Evolutionary conservation across 148 eudicot genomes (phyloP).

Genomic region (Silene uniflora): DNA sequence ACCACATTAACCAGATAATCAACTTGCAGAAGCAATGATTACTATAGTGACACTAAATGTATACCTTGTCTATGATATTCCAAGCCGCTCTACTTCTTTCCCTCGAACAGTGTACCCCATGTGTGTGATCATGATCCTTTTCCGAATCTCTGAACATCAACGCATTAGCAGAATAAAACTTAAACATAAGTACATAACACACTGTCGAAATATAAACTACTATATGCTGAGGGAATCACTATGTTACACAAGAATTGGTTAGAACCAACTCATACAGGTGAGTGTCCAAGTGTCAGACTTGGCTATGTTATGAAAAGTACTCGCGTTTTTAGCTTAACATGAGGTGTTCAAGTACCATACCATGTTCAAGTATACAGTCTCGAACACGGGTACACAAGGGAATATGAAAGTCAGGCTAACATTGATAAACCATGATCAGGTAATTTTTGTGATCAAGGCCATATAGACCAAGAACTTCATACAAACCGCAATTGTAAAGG

Average conservation of each 20-base stretch:
- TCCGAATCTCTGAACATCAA: slow-evolving; percentile 33
- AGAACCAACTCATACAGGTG: not conserved
- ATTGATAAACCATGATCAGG: not conserved
- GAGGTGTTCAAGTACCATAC: not conserved
- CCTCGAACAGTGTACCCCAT: slow-evolving; percentile 78
- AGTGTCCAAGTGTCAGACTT: not conserved
- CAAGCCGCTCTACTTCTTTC: slow-evolving; percentile 81
- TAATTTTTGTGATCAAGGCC: not conserved
- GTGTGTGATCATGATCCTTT: slow-evolving; percentile 33
- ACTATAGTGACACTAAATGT: not conserved
- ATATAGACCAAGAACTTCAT: not conserved
- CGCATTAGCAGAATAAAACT: not conserved
- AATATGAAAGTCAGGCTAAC: not conserved
- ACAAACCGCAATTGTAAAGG: not conserved
- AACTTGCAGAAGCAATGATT: not conserved
- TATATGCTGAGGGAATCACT: not conserved
- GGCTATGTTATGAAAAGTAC: not conserved
- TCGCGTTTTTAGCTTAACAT: not conserved
- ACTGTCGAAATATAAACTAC: not conserved
- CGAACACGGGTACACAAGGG: not conserved
- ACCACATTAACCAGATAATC: slow-evolving; percentile 10
- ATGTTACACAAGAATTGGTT: not conserved
- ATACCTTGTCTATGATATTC: slow-evolving; percentile 68
- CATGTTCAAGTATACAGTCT: not conserved
- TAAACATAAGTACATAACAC: not conserved